Conservation (phyloP, 164 flowering plant species). For the Chimonanthus praecox region DNA sequence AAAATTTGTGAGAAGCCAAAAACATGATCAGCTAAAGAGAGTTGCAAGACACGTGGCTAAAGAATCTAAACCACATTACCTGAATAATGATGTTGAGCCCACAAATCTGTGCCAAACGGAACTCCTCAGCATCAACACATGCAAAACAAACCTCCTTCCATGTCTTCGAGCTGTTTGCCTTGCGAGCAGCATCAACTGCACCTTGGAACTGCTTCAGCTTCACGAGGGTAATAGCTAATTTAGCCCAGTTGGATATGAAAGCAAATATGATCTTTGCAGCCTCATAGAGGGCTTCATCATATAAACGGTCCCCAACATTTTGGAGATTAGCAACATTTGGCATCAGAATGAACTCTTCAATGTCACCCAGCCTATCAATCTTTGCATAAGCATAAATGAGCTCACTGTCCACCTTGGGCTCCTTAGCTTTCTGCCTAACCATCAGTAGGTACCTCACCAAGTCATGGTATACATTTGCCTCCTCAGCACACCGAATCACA, state of each 20-base stretch:
- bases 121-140: too few relatives aligned
- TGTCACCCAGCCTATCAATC: constrained; percentile 90
- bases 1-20: too few relatives aligned
- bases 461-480: constrained; percentile 20
- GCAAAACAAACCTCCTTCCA: constrained; percentile 68
- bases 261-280: constrained; percentile 95
- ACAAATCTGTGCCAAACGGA: too few relatives aligned
- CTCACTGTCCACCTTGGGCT: too few relatives aligned
- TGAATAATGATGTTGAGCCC: too few relatives aligned
- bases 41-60: too few relatives aligned
- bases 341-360: constrained; percentile 71
- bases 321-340: constrained; percentile 62
- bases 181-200: constrained; percentile 98
- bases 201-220: constrained; percentile 90
- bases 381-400: constrained; percentile 82
- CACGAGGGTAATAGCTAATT: constrained; percentile 82
- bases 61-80: too few relatives aligned
- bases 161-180: constrained; percentile 95
- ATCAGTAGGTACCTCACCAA: constrained; percentile 85
- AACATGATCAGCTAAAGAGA: too few relatives aligned
- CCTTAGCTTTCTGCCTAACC: constrained; percentile 73
- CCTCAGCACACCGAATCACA: constrained; percentile 83
- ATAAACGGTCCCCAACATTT: constrained; percentile 89
- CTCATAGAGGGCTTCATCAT: constrained; percentile 87
- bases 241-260: constrained; percentile 95